A percentile compares a stretch with the other conserved stretches of the same genome.
Conservation (phyloP, 139 green algal genomes). For the Coelastrella sp. region DNA sequence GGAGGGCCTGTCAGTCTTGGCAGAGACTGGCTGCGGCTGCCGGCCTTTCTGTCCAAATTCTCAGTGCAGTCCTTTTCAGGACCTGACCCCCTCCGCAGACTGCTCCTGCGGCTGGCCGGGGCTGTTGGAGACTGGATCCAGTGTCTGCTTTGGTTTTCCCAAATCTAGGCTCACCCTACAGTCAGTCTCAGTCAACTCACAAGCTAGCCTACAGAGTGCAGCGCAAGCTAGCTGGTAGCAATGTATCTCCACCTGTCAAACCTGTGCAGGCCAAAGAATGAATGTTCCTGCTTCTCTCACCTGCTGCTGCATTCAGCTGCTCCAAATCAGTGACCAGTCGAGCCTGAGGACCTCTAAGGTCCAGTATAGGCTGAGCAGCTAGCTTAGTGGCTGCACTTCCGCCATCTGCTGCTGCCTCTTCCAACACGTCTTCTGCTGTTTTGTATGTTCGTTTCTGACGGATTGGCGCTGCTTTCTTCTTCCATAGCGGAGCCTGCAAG, state of each 20-base stretch:
- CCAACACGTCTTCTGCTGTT: conserved; percentile 89
- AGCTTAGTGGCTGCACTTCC: not conserved
- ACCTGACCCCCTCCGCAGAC: no score
- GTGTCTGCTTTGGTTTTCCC: no score
- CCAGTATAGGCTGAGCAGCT: conserved; percentile 80
- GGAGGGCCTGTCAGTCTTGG: no score
- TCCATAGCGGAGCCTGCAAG: conserved; percentile 70
- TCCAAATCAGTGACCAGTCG: conserved; percentile 94
- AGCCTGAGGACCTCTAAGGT: conserved; percentile 93
- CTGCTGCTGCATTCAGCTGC: conserved; percentile 75
- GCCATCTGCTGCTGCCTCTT: conserved; percentile 45
- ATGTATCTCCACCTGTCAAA: no score
- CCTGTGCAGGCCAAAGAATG: no score
- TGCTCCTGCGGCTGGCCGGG: no score
- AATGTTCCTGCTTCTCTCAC: not conserved
- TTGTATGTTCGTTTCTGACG: conserved; percentile 77
- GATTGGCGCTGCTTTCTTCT: conserved; percentile 66
- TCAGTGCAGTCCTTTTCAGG: no score
- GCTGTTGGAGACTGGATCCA: no score
- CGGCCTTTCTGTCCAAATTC: no score
- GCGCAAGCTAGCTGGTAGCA: not conserved
- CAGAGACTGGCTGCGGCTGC: no score
- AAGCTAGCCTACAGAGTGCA: not conserved
- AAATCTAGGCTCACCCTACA: not conserved
- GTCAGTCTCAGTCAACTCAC: not conserved